Percentiles rank a stretch among this genome's conserved stretches.
Conservation (phyloP, 768 basidiomycete species). For the Pisolithus orientalis region DNA sequence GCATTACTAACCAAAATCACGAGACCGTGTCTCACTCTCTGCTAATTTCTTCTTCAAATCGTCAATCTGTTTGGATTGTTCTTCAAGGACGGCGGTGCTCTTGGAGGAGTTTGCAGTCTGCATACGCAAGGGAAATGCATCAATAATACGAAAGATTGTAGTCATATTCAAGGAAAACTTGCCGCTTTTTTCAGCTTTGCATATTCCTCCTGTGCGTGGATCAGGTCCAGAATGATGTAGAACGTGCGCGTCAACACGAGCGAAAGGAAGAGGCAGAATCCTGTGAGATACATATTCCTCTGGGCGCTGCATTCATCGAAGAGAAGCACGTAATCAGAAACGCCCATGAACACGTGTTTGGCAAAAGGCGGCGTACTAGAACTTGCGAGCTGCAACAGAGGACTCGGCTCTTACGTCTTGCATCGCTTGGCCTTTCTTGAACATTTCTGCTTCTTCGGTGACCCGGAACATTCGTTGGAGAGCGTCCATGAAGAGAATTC, state of each 20-base stretch:
- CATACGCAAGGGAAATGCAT: too few species aligned
- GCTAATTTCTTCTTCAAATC: slow-evolving; percentile 66
- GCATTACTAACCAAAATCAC: slow-evolving; percentile 54
- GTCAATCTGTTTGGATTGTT: slow-evolving; percentile 41
- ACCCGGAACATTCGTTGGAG: slow-evolving; percentile 89
- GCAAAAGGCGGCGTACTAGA: slow-evolving; percentile 60
- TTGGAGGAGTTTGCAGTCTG: slow-evolving; percentile 33
- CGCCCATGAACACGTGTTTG: not conserved
- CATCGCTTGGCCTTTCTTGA: slow-evolving; percentile 47
- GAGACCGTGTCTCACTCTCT: slow-evolving; percentile 47
- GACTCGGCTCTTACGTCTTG: slow-evolving; percentile 74
- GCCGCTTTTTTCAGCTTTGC: slow-evolving; percentile 69
- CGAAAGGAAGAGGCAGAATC: slow-evolving; percentile 92
- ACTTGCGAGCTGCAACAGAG: slow-evolving; percentile 87
- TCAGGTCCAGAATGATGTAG: slow-evolving; percentile 86
- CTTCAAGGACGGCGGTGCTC: slow-evolving; percentile 14
- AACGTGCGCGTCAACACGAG: slow-evolving; percentile 91
- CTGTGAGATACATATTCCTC: slow-evolving; percentile 88
- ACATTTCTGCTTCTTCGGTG: slow-evolving; percentile 61
- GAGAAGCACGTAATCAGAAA: not conserved
- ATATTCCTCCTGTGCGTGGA: slow-evolving; percentile 85
- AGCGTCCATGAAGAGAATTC: slow-evolving; percentile 84
- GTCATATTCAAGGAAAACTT: not conserved
- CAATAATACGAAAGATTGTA: not conserved
- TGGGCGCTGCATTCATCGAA: slow-evolving; percentile 50